These are phyloP conservation scores for Pythium coloratum DNA, from an alignment of 352 stramenopile species.

Conservation along the genomic window DNA sequence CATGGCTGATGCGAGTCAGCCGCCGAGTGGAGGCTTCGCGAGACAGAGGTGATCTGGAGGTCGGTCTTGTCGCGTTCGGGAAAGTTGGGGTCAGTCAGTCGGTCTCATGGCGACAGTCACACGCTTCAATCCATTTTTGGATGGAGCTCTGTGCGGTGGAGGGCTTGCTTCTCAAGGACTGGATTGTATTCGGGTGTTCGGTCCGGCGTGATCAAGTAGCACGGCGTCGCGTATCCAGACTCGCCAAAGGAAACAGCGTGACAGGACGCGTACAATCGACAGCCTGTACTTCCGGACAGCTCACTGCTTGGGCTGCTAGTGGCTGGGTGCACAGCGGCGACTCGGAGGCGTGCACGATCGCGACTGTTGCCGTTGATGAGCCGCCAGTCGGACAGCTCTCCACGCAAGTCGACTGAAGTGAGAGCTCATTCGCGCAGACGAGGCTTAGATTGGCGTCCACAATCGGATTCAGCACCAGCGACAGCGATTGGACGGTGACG, in stretches of 20 bases:
- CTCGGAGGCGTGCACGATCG: background rate
- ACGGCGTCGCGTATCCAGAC: background rate
- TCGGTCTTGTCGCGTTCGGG: too few relatives aligned
- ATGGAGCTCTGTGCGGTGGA: too few relatives aligned
- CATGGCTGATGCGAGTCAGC: constrained; percentile 19
- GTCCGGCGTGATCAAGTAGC: too few relatives aligned
- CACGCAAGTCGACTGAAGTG: background rate
- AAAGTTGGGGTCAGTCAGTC: too few relatives aligned
- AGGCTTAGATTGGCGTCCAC: background rate
- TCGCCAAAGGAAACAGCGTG: background rate
- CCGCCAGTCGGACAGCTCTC: background rate
- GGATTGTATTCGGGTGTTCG: too few relatives aligned
- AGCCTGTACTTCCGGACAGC: background rate
- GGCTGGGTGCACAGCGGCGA: background rate
- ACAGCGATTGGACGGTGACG: background rate
- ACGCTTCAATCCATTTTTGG: too few relatives aligned
- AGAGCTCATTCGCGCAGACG: background rate
- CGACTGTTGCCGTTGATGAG: background rate
- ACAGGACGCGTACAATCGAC: background rate
- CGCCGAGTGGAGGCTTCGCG: too few relatives aligned
- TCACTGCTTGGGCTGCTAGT: background rate
- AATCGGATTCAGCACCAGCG: background rate
- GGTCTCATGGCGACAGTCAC: too few relatives aligned
- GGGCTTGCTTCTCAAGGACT: too few relatives aligned
- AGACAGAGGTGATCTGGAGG: too few relatives aligned